Evolutionary conservation across 1,284 basidiomycete genomes (phyloP).

Genomic region (Agroathelia rolfsii): DNA sequence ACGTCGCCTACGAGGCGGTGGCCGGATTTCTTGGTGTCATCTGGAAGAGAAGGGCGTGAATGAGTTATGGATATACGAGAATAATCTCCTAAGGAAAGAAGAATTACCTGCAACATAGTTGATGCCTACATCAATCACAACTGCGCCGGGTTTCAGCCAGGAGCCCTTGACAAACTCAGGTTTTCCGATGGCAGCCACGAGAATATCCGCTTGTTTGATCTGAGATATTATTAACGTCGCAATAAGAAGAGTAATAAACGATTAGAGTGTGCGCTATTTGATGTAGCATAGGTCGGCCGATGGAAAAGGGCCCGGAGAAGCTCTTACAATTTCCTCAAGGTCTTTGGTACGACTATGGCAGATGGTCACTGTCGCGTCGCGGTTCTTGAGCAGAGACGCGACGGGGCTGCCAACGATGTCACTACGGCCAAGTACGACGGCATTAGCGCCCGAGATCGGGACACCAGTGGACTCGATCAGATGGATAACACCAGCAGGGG

Average conservation of each 20-base stretch:
- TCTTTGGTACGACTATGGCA: slow-evolving; percentile 89
- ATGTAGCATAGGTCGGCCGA: slow-evolving; percentile 7
- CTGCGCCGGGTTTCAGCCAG: slow-evolving; percentile 92
- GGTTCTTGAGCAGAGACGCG: slow-evolving; percentile 79
- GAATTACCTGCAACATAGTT: slow-evolving; percentile 83
- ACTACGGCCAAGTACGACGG: slow-evolving; percentile 92
- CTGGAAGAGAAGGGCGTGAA: slow-evolving; percentile 26
- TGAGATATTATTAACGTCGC: slow-evolving; percentile 23
- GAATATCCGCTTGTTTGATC: slow-evolving; percentile 83
- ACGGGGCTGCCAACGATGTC: slow-evolving; percentile 99
- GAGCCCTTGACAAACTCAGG: slow-evolving; percentile 85
- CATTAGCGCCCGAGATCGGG: slow-evolving; percentile 65
- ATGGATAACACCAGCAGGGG: slow-evolving; percentile 87
- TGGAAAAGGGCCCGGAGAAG: no score
- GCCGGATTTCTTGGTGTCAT: slow-evolving; percentile 88
- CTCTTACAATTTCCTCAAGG: slow-evolving; percentile 64
- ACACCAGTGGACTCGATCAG: slow-evolving; percentile 83
- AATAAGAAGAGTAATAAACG: slow-evolving; percentile 5
- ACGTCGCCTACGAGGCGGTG: slow-evolving; percentile 96
- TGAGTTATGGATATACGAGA: slow-evolving; percentile 1
- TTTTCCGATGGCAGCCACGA: slow-evolving; percentile 91
- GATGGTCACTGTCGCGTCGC: slow-evolving; percentile 95
- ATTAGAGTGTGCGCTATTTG: no score
- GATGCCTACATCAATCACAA: slow-evolving; percentile 96
- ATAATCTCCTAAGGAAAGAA: slow-evolving; percentile 1